Evolutionary conservation across 1,284 basidiomycete species (phyloP).

Genomic region (Fomitopsis schrenkii): DNA sequence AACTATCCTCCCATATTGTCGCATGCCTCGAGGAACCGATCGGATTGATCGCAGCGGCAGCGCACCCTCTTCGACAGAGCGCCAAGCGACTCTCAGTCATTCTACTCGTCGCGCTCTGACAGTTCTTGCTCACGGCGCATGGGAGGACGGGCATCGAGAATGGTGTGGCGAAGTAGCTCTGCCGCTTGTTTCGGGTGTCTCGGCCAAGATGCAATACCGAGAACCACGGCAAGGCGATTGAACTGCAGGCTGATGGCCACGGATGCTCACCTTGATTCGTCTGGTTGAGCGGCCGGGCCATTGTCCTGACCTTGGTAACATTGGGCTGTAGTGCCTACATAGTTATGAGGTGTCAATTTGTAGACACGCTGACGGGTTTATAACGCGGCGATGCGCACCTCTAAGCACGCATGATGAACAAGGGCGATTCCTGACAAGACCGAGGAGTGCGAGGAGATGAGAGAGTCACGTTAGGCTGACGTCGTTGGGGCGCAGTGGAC

Average conservation of each 20-base stretch:
- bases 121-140: constrained; percentile 49
- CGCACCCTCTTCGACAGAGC: too few relatives aligned
- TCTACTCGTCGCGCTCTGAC: constrained; percentile 14
- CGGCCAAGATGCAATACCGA: not conserved
- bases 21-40: too few relatives aligned
- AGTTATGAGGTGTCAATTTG: constrained; percentile 9
- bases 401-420: constrained; percentile 79
- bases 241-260: not conserved
- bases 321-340: constrained; percentile 61
- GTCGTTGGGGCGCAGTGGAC: not conserved
- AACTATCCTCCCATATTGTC: too few relatives aligned
- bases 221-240: not conserved
- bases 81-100: too few relatives aligned
- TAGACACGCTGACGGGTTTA: not conserved
- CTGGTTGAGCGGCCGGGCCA: constrained; percentile 7
- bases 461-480: constrained; percentile 8
- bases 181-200: not conserved
- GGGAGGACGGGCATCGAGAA: not conserved
- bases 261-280: not conserved
- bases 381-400: constrained; percentile 35
- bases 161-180: too few relatives aligned
- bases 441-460: constrained; percentile 22
- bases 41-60: too few relatives aligned
- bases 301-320: constrained; percentile 57
- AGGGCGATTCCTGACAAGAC: constrained; percentile 60